Evolutionary conservation across 495 filamentous ascomycete genomes (phyloP).

Genomic region (Hyaloscypha variabilis): DNA sequence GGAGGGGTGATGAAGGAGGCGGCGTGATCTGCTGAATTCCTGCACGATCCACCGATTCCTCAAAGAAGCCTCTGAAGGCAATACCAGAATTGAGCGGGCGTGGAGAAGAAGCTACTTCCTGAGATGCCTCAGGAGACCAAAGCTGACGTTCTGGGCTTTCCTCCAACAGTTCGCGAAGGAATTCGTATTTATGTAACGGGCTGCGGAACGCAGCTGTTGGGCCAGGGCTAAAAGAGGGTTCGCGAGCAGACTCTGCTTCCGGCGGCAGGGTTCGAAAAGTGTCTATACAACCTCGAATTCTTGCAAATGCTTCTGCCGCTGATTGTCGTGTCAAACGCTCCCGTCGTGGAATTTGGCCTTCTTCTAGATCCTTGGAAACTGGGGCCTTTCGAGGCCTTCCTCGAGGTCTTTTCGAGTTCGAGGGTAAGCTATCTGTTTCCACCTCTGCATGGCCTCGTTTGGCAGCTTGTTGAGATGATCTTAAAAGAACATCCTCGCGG

Average conservation of each 20-base stretch:
- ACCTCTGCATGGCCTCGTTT: not conserved
- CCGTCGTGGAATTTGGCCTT: not conserved
- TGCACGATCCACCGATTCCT: not conserved
- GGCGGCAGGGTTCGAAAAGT: not conserved
- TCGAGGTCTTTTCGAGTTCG: not conserved
- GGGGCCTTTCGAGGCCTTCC: not conserved
- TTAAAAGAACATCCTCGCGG: not conserved
- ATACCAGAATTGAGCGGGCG: not conserved
- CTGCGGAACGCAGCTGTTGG: not conserved
- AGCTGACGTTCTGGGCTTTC: not conserved
- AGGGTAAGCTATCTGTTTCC: not conserved
- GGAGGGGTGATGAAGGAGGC: not conserved
- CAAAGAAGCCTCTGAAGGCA: not conserved
- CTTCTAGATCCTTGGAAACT: not conserved
- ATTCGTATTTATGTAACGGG: not conserved
- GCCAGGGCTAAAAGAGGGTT: not conserved
- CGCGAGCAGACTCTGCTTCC: not conserved
- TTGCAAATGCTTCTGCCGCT: not conserved
- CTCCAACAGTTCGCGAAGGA: not conserved
- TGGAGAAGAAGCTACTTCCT: not conserved
- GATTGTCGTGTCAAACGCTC: not conserved
- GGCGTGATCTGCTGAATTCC: not conserved
- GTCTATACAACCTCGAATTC: not conserved
- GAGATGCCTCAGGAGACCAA: not conserved
- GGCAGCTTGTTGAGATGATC: not conserved